phyloP scores from a whole-genome alignment of 495 filamentous ascomycete species.

The Massariosphaeria phaeospora region DNA sequence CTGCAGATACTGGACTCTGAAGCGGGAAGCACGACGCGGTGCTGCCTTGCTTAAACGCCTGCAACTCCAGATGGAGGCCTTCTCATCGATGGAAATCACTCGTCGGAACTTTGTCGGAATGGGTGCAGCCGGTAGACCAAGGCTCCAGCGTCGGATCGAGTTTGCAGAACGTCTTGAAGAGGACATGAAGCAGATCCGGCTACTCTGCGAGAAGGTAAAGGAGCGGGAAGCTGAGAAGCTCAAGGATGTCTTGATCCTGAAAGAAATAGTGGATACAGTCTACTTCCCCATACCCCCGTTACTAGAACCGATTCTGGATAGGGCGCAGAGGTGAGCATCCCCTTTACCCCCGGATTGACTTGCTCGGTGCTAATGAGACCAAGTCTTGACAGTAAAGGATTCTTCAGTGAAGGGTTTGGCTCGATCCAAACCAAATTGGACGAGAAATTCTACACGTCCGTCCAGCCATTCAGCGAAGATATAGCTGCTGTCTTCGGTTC shows the following conservation, averaged over 20 bases:
- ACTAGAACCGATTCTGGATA: conserved; percentile 74
- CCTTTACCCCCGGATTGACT: background rate
- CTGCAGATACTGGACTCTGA: conserved; percentile 96
- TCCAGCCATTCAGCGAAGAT: conserved; percentile 67
- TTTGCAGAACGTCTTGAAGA: conserved; percentile 71
- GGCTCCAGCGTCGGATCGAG: conserved; percentile 75
- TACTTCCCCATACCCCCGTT: conserved; percentile 84
- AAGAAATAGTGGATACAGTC: conserved; percentile 71
- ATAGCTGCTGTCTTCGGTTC: conserved; percentile 63
- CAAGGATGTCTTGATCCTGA: conserved; percentile 67
- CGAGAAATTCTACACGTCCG: conserved; percentile 67
- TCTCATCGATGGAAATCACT: conserved; percentile 94
- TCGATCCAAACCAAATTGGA: conserved; percentile 61
- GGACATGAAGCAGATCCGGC: conserved; percentile 69
- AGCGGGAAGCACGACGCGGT: conserved; percentile 85
- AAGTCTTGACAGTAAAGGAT: conserved; percentile 68
- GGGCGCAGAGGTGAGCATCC: conserved; percentile 55
- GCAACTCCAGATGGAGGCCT: conserved; percentile 89
- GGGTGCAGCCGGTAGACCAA: conserved; percentile 74
- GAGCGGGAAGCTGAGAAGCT: conserved; percentile 70
- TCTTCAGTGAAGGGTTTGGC: conserved; percentile 62
- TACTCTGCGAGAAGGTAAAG: conserved; percentile 62
- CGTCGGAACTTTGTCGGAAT: conserved; percentile 86
- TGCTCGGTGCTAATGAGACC: background rate
- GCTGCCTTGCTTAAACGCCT: conserved; percentile 87